phyloP scores from a whole-genome alignment of 2,329 filamentous ascomycete species.

The Volutella citrinella region DNA sequence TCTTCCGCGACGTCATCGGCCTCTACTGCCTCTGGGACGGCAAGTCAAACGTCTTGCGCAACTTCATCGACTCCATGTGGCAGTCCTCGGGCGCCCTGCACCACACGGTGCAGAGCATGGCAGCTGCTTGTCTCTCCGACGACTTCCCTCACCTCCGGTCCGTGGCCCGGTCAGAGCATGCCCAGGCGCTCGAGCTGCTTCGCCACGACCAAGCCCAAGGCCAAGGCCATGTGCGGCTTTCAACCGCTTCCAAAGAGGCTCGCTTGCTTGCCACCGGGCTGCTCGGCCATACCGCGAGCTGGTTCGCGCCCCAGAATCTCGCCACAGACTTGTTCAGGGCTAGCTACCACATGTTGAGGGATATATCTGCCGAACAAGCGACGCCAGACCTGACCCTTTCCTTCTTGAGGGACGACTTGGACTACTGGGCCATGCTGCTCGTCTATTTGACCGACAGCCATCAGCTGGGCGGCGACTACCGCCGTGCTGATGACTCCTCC shows the following conservation, averaged over 20 bases:
- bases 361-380: neutral
- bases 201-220: neutral
- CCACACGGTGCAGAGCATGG: constrained; percentile 22
- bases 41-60: constrained; percentile 18
- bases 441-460: constrained; percentile 18
- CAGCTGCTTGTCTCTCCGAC: too few species aligned
- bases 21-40: constrained; percentile 21
- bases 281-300: constrained; percentile 18
- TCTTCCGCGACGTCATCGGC: constrained; percentile 19
- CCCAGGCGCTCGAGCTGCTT: constrained; percentile 10
- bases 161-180: constrained; percentile 10
- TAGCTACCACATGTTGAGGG: constrained; percentile 7
- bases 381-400: constrained; percentile 1
- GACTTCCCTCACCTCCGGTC: constrained; percentile 14
- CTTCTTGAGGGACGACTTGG: constrained; percentile 17
- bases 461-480: constrained; percentile 11
- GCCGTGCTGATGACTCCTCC: too few species aligned
- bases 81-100: constrained; percentile 14
- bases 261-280: constrained; percentile 10
- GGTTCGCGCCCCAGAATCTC: constrained; percentile 18
- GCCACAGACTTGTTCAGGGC: constrained; percentile 14
- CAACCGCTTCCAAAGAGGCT: constrained; percentile 1
- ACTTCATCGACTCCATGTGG: constrained; percentile 18
- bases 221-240: too few species aligned
- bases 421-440: constrained; percentile 23